Conservation (phyloP, 169 alveolate genomes). For the Plasmodium berghei region DNA sequence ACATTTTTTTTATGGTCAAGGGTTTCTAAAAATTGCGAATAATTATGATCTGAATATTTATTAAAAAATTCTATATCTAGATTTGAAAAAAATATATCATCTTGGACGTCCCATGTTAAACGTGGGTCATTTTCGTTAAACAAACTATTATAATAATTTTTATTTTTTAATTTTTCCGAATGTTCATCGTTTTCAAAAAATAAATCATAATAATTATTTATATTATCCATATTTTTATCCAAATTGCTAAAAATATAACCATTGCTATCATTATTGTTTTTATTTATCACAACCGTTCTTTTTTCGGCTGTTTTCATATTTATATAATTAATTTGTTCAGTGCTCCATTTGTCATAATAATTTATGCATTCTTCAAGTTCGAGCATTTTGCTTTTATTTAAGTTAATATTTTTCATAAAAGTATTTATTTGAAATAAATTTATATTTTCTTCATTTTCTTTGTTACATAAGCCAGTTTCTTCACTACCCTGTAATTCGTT, state of each 20-base stretch:
- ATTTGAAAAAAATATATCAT: slow-evolving; percentile 3
- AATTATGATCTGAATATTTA: slow-evolving; percentile 2
- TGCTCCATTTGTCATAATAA: slow-evolving; percentile 10
- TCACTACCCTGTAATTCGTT: neutral
- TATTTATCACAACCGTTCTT: neutral
- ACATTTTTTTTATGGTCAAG: slow-evolving; percentile 12
- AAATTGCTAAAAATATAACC: neutral
- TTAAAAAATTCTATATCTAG: slow-evolving; percentile 17
- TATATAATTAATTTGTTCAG: slow-evolving; percentile 3
- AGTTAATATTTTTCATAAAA: slow-evolving; percentile 12
- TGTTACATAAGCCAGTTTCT: neutral
- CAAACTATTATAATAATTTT: slow-evolving; percentile 12
- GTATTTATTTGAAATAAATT: slow-evolving; percentile 2
- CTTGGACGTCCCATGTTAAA: neutral
- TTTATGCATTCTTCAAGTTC: slow-evolving; percentile 15
- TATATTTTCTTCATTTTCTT: neutral
- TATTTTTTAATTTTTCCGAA: neutral
- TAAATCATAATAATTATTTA: slow-evolving; percentile 17
- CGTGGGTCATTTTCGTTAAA: slow-evolving; percentile 14
- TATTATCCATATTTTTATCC: neutral
- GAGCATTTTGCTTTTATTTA: neutral
- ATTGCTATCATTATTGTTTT: neutral
- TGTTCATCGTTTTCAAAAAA: slow-evolving; percentile 1
- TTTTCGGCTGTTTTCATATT: neutral
- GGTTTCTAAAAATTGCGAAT: slow-evolving; percentile 20